phyloP scores from a whole-genome alignment of 1,284 basidiomycete genomes.

The Sporisorium iseilematis-ciliati region DNA sequence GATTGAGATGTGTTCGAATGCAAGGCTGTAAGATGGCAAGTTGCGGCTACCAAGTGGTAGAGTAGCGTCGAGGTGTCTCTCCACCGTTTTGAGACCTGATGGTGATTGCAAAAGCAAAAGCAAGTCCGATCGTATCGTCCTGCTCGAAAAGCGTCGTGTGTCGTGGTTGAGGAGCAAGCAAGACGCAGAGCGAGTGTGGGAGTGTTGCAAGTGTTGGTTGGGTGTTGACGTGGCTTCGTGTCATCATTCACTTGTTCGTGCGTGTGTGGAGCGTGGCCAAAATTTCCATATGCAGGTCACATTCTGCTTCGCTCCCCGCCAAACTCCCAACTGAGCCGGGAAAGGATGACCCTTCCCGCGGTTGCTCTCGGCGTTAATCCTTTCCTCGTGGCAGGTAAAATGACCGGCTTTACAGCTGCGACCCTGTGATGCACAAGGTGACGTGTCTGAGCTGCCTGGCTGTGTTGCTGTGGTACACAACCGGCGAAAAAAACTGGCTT shows the following conservation, averaged over 20 bases:
- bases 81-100: too few species aligned
- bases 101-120: too few species aligned
- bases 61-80: not conserved
- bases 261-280: slow-evolving; percentile 2
- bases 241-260: too few species aligned
- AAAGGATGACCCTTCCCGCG: too few species aligned
- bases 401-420: not conserved
- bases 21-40: too few species aligned
- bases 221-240: slow-evolving; percentile 3
- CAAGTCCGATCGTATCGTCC: too few species aligned
- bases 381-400: not conserved
- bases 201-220: not conserved
- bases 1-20: too few species aligned
- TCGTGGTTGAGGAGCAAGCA: not conserved
- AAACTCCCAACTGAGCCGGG: not conserved
- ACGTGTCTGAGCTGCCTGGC: slow-evolving; percentile 2
- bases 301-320: not conserved
- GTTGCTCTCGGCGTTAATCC: not conserved
- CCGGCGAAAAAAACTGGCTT: not conserved
- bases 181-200: not conserved
- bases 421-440: not conserved
- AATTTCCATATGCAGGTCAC: slow-evolving; percentile 2
- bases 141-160: not conserved
- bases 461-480: not conserved
- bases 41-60: not conserved